These are phyloP conservation scores for Pyropia haitanensis DNA, from an alignment of 23 red algal genomes.

Conservation along the genomic window DNA sequence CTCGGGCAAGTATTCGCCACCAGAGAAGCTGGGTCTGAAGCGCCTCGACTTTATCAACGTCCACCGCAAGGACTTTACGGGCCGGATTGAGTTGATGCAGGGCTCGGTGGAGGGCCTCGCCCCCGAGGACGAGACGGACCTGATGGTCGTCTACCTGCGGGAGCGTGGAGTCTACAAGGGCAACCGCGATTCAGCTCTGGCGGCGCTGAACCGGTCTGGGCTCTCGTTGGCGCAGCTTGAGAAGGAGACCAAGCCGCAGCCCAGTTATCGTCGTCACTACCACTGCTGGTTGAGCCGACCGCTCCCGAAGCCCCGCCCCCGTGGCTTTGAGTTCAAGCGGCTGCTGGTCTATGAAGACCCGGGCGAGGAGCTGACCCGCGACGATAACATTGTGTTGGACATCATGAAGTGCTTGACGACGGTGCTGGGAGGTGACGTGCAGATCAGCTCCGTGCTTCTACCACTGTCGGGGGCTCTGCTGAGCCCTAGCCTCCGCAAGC, in stretches of 20 bases:
- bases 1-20: constrained; percentile 5
- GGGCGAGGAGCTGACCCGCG: constrained; percentile 44
- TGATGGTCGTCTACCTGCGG: constrained; percentile 50
- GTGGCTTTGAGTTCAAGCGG: constrained; percentile 59
- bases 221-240: constrained; percentile 36
- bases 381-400: constrained; percentile 60
- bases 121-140: constrained; percentile 34
- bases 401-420: constrained; percentile 69
- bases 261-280: constrained; percentile 64
- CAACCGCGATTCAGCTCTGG: constrained; percentile 54
- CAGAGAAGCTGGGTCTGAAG: constrained; percentile 28
- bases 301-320: constrained; percentile 44
- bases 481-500: constrained; percentile 31
- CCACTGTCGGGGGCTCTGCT: constrained; percentile 51
- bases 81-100: constrained; percentile 50
- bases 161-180: constrained; percentile 37
- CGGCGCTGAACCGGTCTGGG: constrained; percentile 37
- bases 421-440: constrained; percentile 59
- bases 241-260: constrained; percentile 75
- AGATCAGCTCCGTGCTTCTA: constrained; percentile 38
- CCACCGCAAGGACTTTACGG: constrained; percentile 44
- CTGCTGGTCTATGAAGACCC: constrained; percentile 64
- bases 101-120: constrained; percentile 38
- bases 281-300: constrained; percentile 46
- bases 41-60: constrained; percentile 55